phyloP scores from a whole-genome alignment of 2,329 filamentous ascomycete species.

The Curvularia spicifera region DNA sequence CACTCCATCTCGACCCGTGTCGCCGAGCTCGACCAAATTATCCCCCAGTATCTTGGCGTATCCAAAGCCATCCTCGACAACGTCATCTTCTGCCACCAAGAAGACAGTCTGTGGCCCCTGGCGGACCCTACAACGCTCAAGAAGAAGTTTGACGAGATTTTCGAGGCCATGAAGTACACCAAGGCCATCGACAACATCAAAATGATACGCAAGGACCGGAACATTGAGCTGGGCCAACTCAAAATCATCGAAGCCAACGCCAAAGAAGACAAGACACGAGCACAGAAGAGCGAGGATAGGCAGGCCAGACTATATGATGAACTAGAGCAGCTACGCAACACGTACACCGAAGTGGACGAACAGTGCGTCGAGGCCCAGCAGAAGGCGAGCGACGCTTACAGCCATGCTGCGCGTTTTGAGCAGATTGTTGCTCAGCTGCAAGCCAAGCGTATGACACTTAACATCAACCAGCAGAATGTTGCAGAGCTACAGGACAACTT shows the following conservation, averaged over 20 bases:
- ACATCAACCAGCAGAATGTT: constrained; percentile 73
- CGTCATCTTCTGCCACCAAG: constrained; percentile 98
- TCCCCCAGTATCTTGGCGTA: constrained; percentile 87
- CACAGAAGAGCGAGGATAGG: constrained; percentile 63
- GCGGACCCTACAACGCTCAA: constrained; percentile 86
- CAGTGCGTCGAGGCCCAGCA: constrained; percentile 47
- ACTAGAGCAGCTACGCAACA: constrained; percentile 59
- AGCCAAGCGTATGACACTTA: constrained; percentile 76
- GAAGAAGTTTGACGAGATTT: constrained; percentile 96
- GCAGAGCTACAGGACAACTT: constrained; percentile 74
- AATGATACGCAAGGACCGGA: constrained; percentile 79
- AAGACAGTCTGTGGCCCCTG: constrained; percentile 96
- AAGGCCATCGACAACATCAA: constrained; percentile 98
- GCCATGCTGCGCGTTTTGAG: constrained; percentile 75
- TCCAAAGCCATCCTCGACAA: constrained; percentile 88
- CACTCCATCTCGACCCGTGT: constrained; percentile 79
- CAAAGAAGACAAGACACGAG: constrained; percentile 84
- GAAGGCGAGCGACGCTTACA: constrained; percentile 70
- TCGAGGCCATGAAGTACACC: constrained; percentile 95
- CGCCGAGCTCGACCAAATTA: constrained; percentile 79
- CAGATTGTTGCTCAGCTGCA: constrained; percentile 76
- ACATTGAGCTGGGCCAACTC: constrained; percentile 73
- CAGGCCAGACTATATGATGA: constrained; percentile 69
- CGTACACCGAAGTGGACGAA: constrained; percentile 40
- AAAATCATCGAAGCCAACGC: constrained; percentile 78